A percentile compares a stretch with the other conserved stretches of the same genome.
phyloP scores from a whole-genome alignment of 805 yeast genomes.

The Candida nitratophila region DNA sequence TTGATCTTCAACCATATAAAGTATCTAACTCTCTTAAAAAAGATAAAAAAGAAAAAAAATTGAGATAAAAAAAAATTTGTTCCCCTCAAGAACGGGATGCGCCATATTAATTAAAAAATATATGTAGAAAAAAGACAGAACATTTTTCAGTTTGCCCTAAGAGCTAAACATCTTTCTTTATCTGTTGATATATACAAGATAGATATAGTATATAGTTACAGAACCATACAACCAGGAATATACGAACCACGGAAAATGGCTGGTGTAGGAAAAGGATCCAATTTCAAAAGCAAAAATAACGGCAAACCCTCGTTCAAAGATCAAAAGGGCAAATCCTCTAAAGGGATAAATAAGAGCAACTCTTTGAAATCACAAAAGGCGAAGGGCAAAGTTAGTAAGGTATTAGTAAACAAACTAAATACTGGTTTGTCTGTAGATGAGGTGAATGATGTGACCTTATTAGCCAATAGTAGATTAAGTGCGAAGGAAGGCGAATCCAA shows the following conservation, averaged over 20 bases:
- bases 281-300: no score
- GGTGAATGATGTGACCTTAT: constrained; percentile 9
- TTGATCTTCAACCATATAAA: no score
- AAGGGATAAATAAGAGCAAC: neutral
- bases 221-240: no score
- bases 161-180: no score
- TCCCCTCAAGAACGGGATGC: constrained; percentile 2
- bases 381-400: constrained; percentile 16
- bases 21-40: no score
- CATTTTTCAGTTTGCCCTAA: no score
- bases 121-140: no score
- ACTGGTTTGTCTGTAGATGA: constrained; percentile 16
- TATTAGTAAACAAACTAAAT: constrained; percentile 21
- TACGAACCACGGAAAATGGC: neutral
- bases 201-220: no score
- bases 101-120: no score
- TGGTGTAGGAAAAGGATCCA: neutral
- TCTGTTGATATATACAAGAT: no score
- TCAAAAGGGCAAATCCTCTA: neutral
- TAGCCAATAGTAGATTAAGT: constrained; percentile 3
- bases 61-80: constrained; percentile 5
- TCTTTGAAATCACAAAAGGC: constrained; percentile 11
- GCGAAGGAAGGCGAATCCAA: constrained; percentile 6
- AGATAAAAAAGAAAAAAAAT: neutral
- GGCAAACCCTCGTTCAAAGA: neutral